A percentile compares a stretch with the other conserved stretches of the same genome.
Conservation (phyloP, 306 rosid species). For the Phaseolus lunatus region DNA sequence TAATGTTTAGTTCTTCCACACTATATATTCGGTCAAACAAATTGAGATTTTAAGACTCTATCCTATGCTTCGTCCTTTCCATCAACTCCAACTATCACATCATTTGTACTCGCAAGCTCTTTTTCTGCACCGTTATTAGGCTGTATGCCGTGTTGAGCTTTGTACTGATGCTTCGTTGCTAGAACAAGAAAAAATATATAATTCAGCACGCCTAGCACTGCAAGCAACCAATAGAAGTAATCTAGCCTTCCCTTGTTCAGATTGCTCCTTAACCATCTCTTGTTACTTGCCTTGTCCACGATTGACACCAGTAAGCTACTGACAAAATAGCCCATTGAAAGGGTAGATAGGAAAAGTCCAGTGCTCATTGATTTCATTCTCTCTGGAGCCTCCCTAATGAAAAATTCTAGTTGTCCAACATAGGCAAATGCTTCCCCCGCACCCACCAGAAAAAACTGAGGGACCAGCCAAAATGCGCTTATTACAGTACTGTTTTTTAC, state of each 20-base stretch:
- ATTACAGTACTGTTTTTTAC: slow-evolving; percentile 41
- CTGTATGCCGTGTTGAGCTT: slow-evolving; percentile 50
- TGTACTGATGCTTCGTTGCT: slow-evolving; percentile 81
- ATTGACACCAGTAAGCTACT: slow-evolving; percentile 81
- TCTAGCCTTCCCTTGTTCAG: slow-evolving; percentile 68
- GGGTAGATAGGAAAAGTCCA: slow-evolving; percentile 79
- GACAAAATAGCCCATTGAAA: slow-evolving; percentile 90
- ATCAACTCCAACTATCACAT: slow-evolving; percentile 48
- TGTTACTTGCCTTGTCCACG: slow-evolving; percentile 72
- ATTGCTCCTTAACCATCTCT: slow-evolving; percentile 79
- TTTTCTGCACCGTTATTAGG: slow-evolving; percentile 48
- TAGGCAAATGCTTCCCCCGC: slow-evolving; percentile 94
- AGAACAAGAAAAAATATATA: slow-evolving; percentile 67
- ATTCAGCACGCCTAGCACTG: slow-evolving; percentile 69
- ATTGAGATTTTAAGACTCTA: slow-evolving; percentile 19
- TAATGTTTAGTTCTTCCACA: slow-evolving; percentile 15
- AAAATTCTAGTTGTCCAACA: slow-evolving; percentile 96
- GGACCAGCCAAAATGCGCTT: slow-evolving; percentile 96
- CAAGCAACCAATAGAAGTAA: slow-evolving; percentile 81
- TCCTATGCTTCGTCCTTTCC: slow-evolving; percentile 63
- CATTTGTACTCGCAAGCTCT: slow-evolving; percentile 61
- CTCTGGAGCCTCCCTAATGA: slow-evolving; percentile 96
- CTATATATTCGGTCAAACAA: slow-evolving; percentile 12
- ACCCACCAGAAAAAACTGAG: slow-evolving; percentile 87
- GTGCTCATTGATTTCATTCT: slow-evolving; percentile 99